Evolutionary conservation across 768 basidiomycete genomes (phyloP).

Genomic region (Gelatoporia subvermispora): DNA sequence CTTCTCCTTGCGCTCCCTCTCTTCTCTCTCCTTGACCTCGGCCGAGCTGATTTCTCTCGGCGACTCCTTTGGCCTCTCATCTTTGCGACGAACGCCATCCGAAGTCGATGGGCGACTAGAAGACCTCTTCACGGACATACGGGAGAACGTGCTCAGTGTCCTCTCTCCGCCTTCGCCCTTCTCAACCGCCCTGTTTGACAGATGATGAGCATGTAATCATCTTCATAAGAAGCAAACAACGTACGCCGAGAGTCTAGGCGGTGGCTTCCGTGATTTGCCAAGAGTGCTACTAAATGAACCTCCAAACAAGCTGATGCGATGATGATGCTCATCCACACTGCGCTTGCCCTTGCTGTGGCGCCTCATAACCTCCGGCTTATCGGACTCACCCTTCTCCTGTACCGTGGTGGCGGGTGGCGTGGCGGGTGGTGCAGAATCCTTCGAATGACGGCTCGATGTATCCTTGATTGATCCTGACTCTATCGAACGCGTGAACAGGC

Average conservation of each 20-base stretch:
- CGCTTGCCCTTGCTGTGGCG: constrained; percentile 43
- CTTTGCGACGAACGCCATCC: constrained; percentile 25
- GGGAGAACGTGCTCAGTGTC: constrained; percentile 18
- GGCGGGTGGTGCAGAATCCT: constrained; percentile 18
- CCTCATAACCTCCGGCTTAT: constrained; percentile 19
- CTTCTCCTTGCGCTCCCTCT: constrained; percentile 21
- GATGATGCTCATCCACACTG: constrained; percentile 42
- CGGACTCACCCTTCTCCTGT: constrained; percentile 17
- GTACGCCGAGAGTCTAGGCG: constrained; percentile 66
- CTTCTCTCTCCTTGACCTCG: constrained; percentile 16
- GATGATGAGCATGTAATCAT: constrained; percentile 4
- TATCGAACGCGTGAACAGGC: constrained; percentile 57
- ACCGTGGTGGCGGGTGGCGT: constrained; percentile 12
- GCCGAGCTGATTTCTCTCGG: not conserved
- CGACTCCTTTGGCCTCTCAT: constrained; percentile 12
- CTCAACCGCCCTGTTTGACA: constrained; percentile 27
- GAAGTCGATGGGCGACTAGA: constrained; percentile 40
- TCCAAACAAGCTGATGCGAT: constrained; percentile 83
- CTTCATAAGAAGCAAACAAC: too few species aligned
- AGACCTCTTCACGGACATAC: constrained; percentile 34
- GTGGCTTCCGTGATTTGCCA: constrained; percentile 74
- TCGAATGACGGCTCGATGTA: constrained; percentile 24
- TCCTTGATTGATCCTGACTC: constrained; percentile 32
- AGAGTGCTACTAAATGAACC: constrained; percentile 54
- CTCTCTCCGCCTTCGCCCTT: constrained; percentile 37